Evolutionary conservation across 2,329 filamentous ascomycete genomes (phyloP).

Genomic region (Diaporthe capsici): DNA sequence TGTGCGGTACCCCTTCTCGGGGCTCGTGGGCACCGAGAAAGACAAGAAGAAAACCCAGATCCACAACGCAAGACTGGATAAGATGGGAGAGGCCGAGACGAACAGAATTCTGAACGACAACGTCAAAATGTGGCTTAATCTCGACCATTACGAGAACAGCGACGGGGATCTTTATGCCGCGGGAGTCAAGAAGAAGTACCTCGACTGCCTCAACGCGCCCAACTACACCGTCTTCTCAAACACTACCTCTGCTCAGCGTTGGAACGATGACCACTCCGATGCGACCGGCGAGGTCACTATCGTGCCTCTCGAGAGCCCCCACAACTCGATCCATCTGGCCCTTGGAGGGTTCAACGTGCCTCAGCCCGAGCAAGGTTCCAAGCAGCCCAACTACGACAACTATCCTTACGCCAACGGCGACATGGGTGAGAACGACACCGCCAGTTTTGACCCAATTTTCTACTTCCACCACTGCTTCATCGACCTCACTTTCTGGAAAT

Average conservation of each 20-base stretch:
- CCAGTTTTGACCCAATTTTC: background rate
- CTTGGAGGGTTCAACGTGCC: background rate
- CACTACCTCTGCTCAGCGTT: background rate
- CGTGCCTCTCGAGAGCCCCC: background rate
- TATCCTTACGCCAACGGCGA: background rate
- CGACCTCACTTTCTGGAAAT: background rate
- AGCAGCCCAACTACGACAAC: background rate
- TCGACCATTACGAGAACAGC: background rate
- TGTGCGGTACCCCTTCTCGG: background rate
- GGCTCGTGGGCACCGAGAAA: background rate
- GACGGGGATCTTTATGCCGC: background rate
- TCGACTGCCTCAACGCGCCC: background rate
- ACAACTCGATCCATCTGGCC: background rate
- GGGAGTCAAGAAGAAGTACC: background rate
- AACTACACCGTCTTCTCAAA: slow-evolving; percentile 1
- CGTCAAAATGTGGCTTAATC: background rate
- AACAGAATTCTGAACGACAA: background rate
- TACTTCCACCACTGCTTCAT: background rate
- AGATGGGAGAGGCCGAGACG: background rate
- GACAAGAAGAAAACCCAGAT: background rate
- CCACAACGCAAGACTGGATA: background rate
- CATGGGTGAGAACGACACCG: background rate
- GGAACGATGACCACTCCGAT: background rate
- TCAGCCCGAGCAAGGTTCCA: no score
- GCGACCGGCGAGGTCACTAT: background rate